phyloP scores from a whole-genome alignment of 768 basidiomycete species.

The Russula griseocarnosa region DNA sequence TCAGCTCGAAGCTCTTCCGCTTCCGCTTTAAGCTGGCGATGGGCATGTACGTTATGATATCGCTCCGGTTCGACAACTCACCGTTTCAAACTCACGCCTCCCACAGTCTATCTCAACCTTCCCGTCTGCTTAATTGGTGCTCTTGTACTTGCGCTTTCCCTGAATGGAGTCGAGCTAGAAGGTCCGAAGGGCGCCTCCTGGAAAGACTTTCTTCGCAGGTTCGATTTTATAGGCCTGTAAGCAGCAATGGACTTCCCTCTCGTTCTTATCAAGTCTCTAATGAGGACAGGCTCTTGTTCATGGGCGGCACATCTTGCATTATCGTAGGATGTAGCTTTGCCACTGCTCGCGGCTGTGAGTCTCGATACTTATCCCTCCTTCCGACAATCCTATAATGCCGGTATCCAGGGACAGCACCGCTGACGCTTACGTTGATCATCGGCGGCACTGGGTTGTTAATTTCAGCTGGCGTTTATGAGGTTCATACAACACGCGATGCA shows the following conservation, averaged over 20 bases:
- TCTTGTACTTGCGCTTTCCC: slow-evolving; percentile 53
- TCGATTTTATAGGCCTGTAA: slow-evolving; percentile 79
- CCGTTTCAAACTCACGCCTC: slow-evolving; percentile 24
- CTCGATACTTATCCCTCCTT: slow-evolving; percentile 8
- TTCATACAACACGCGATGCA: slow-evolving; percentile 59
- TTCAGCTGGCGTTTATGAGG: slow-evolving; percentile 64
- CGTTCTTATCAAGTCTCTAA: slow-evolving; percentile 26
- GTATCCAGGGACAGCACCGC: slow-evolving; percentile 55
- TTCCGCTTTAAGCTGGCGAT: slow-evolving; percentile 62
- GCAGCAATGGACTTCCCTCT: slow-evolving; percentile 34
- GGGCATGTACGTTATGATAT: slow-evolving; percentile 63
- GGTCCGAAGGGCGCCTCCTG: slow-evolving; percentile 51
- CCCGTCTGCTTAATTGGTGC: slow-evolving; percentile 65
- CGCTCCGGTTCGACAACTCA: slow-evolving; percentile 15
- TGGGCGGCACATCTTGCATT: slow-evolving; percentile 67
- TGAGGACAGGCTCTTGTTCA: slow-evolving; percentile 58
- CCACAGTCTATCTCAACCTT: slow-evolving; percentile 77
- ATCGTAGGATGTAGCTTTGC: slow-evolving; percentile 80
- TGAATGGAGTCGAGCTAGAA: slow-evolving; percentile 52
- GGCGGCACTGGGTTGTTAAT: slow-evolving; percentile 53
- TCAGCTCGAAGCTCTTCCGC: slow-evolving; percentile 28
- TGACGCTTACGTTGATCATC: slow-evolving; percentile 57
- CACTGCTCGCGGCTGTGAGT: slow-evolving; percentile 62
- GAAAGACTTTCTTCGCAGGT: slow-evolving; percentile 48
- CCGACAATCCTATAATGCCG: not conserved